Evolutionary conservation across 192 early-diverging fungal species (phyloP).

Genomic region (Cladochytrium replicatum): DNA sequence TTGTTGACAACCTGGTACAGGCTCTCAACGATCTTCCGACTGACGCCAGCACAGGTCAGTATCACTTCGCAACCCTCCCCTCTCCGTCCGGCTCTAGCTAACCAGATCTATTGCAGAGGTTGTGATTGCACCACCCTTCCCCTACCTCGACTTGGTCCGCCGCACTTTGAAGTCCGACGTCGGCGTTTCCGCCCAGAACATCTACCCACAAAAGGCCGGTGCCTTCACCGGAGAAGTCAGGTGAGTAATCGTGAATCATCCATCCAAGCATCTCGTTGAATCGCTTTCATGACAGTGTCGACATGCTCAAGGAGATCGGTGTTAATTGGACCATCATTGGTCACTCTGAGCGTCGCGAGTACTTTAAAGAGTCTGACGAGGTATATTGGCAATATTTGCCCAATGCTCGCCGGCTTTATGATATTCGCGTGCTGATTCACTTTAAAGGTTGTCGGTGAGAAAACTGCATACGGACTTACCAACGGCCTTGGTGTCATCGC

Average conservation of each 20-base stretch:
- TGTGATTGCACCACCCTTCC: conserved; percentile 88
- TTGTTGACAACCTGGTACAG: conserved; percentile 65
- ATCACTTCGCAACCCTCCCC: background rate
- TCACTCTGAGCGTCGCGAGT: conserved; percentile 96
- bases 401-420: background rate
- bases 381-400: conserved; percentile 22
- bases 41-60: conserved; percentile 60
- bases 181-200: conserved; percentile 82
- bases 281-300: conserved; percentile 52
- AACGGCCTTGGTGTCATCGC: conserved; percentile 87
- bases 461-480: conserved; percentile 78
- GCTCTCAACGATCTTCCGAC: conserved; percentile 62
- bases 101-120: conserved; percentile 59
- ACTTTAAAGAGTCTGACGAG: conserved; percentile 81
- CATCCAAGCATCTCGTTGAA: background rate
- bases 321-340: conserved; percentile 96
- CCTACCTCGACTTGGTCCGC: conserved; percentile 79
- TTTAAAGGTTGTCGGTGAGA: conserved; percentile 65
- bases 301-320: conserved; percentile 91
- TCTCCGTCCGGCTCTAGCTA: conserved; percentile 1
- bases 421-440: background rate
- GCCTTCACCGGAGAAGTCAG: conserved; percentile 86
- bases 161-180: conserved; percentile 55
- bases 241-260: conserved; percentile 17
- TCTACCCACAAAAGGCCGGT: conserved; percentile 62